Conservation (phyloP, 805 yeast species). For the Kodamaea kakaduensis region DNA sequence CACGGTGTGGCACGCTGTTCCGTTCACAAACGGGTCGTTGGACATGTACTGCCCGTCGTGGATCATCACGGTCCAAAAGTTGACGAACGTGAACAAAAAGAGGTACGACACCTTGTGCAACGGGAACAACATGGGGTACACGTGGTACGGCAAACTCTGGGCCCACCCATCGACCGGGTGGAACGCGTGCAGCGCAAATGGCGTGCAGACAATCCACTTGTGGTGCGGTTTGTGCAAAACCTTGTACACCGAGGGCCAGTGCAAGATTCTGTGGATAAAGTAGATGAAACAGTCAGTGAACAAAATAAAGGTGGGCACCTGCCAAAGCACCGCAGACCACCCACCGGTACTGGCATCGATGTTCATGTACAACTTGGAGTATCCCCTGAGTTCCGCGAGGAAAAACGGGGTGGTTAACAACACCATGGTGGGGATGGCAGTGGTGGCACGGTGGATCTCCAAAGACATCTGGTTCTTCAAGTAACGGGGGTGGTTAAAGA, state of each 20-base stretch:
- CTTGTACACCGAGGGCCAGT: constrained; percentile 89
- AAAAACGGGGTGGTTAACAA: constrained; percentile 87
- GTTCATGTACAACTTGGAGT: constrained; percentile 70
- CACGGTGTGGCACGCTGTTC: constrained; percentile 97
- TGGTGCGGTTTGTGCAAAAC: constrained; percentile 93
- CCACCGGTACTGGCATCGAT: constrained; percentile 63
- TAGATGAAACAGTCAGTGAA: constrained; percentile 95
- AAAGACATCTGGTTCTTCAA: constrained; percentile 86
- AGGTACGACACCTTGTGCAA: constrained; percentile 84
- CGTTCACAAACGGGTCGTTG: constrained; percentile 89
- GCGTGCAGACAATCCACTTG: constrained; percentile 98
- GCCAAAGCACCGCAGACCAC: constrained; percentile 58
- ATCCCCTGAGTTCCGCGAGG: constrained; percentile 75
- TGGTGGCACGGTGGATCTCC: constrained; percentile 73
- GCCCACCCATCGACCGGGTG: constrained; percentile 96
- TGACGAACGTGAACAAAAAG: constrained; percentile 80
- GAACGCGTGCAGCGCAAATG: constrained; percentile 97
- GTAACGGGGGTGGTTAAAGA: constrained; percentile 94
- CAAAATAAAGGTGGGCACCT: constrained; percentile 75
- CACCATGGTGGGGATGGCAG: constrained; percentile 90
- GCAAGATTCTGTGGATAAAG: constrained; percentile 86
- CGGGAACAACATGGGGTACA: constrained; percentile 89
- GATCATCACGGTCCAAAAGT: constrained; percentile 98
- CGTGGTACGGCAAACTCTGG: constrained; percentile 90
- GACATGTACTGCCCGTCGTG: constrained; percentile 97